These are phyloP conservation scores for Acer campestre DNA, from an alignment of 345 rosid genomes.

Conservation along the genomic window DNA sequence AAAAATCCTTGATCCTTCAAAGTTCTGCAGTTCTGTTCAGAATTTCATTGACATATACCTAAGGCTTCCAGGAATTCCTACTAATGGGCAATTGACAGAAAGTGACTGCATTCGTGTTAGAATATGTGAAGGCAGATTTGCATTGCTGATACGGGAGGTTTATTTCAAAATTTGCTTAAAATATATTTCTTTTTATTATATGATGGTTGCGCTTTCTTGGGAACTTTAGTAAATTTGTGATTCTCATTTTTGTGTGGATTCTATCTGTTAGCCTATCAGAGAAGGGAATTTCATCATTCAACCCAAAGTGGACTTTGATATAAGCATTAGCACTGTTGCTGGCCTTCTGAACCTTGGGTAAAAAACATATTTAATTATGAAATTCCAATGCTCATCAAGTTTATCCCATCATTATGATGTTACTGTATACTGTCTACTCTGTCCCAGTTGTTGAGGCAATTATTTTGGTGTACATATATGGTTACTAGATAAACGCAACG, in stretches of 20 bases:
- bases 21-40: slow-evolving; percentile 91
- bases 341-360: slow-evolving; percentile 99
- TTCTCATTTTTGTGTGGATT: slow-evolving; percentile 25
- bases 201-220: slow-evolving; percentile 22
- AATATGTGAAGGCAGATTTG: slow-evolving; percentile 99
- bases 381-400: slow-evolving; percentile 7
- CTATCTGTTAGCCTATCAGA: slow-evolving; percentile 76
- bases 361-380: slow-evolving; percentile 29
- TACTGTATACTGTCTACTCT: slow-evolving; percentile 10
- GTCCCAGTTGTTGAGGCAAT: not conserved
- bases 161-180: slow-evolving; percentile 25
- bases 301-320: slow-evolving; percentile 99
- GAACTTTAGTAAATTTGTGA: slow-evolving; percentile 16
- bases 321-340: slow-evolving; percentile 93
- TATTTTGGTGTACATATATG: not conserved
- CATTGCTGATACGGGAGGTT: slow-evolving; percentile 96
- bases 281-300: slow-evolving; percentile 99
- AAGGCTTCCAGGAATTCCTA: slow-evolving; percentile 84
- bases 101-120: slow-evolving; percentile 96
- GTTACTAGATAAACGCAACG: not conserved
- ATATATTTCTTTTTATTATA: slow-evolving; percentile 4
- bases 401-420: slow-evolving; percentile 2
- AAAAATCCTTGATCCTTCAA: slow-evolving; percentile 77
- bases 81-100: slow-evolving; percentile 83
- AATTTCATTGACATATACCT: slow-evolving; percentile 90